Base-by-base conservation (phyloP, 2,329 filamentous ascomycete genomes). In the Ceratocystis papillata region DNA sequence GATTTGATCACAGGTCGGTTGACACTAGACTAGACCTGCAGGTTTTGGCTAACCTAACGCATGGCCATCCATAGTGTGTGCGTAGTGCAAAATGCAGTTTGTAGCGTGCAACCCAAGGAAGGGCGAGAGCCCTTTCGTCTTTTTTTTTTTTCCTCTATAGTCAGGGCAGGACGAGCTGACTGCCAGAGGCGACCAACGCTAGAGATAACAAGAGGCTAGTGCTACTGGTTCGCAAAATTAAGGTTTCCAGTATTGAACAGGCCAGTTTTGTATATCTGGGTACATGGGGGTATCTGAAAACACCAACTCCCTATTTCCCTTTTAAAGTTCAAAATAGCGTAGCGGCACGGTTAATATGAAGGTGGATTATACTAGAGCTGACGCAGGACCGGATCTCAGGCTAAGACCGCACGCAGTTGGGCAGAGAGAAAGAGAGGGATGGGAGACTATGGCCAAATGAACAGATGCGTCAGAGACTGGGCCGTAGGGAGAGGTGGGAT, bases 361-460 rank as follows among this genome's bases (percentile, higher is more conserved):
- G 53, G 10, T 22, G 53, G 53, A 57, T 33, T 5, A n/a, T 57
- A 57, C 53, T 57, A 33, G 25, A 59, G 53, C 25, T 59, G 53
- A 59, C 10, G n/a, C 25, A 20, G 17, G 50, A 57, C 22, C 22
- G 50, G 50, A 57, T 57, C 50, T 57, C 10, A 30, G 28, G n/a
- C 53, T 59, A 59, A 37, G 37, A 41, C 37, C 37, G 37, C 10
- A 12, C 37, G 37, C 10, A 33, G 25, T 57, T 17, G 53, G 25
- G 5, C 12, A 22, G 22, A 25, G 33, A 46, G 33, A 28, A 50
- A 20, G n/a, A 50, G 25, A 63, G 46, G 41, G 61, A 50, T 28
- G 44, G n/a, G n/a, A 30, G 30, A 30, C 30, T 7, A 6, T 7
- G 30, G 30, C 5, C 5, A 48, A 15, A 48, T 30, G 48, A 45